Evolutionary conservation across 352 stramenopile genomes (phyloP).

Genomic region (Pythium oligandrum): DNA sequence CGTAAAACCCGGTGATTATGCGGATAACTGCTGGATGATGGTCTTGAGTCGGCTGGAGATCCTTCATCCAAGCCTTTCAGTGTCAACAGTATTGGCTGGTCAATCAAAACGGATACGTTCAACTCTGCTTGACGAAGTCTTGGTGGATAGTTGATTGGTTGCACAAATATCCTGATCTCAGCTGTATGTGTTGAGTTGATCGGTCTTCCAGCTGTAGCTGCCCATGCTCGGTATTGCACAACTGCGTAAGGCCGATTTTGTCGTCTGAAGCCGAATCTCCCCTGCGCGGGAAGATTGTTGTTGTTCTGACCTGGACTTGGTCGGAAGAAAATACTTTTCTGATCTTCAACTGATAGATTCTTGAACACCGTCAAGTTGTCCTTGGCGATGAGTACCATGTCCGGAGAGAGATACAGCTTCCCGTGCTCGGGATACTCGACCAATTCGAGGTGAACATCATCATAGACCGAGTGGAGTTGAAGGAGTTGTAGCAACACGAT

Average conservation of each 20-base stretch:
- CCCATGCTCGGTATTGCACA: slow-evolving; percentile 21
- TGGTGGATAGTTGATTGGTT: slow-evolving; percentile 42
- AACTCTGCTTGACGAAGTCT: slow-evolving; percentile 12
- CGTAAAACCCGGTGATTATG: not conserved
- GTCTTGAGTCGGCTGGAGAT: slow-evolving; percentile 1
- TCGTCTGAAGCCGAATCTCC: not conserved
- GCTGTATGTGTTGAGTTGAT: slow-evolving; percentile 24
- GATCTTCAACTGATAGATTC: slow-evolving; percentile 34
- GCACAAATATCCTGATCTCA: slow-evolving; percentile 51
- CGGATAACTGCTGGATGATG: not conserved
- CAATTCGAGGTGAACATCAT: slow-evolving; percentile 54
- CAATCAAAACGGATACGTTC: slow-evolving; percentile 18
- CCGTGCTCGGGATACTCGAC: slow-evolving; percentile 39
- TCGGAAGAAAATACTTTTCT: slow-evolving; percentile 48
- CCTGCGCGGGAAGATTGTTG: slow-evolving; percentile 28
- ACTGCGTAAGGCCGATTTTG: slow-evolving; percentile 10
- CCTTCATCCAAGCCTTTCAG: slow-evolving; percentile 20
- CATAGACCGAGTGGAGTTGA: slow-evolving; percentile 53
- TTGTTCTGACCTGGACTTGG: slow-evolving; percentile 42
- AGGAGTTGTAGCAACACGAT: slow-evolving; percentile 39
- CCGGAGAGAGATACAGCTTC: slow-evolving; percentile 44
- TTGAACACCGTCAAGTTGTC: slow-evolving; percentile 37
- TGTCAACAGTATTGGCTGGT: slow-evolving; percentile 23
- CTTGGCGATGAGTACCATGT: slow-evolving; percentile 31
- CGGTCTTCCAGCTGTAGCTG: slow-evolving; percentile 20